Evolutionary conservation across 2,329 filamentous ascomycete species (phyloP), one percentile per base, ranked within the genome.

Genomic region (Nannizzia gypsea): DNA sequence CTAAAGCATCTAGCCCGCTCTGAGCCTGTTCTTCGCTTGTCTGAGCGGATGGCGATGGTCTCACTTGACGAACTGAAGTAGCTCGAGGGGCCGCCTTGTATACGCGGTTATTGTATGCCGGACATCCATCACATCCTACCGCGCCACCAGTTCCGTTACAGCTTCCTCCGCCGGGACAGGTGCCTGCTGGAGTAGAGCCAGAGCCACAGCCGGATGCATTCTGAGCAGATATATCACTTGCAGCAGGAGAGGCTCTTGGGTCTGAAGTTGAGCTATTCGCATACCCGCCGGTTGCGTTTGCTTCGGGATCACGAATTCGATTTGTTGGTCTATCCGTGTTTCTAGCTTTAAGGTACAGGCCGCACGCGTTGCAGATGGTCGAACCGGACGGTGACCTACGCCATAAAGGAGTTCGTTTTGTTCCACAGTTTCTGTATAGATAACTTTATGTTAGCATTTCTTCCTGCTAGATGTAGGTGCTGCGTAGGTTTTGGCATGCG

Each of bases 341-440:
- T 65, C 93, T 84, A 8, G 92, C 91, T 73, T 97, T 97, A 63
- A 89, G 80, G 72, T 99, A 99, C 15, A 99, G 80, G 46, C 93
- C 93, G 70, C 93, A 99, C 4, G 93, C 93, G 74, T 99, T 99
- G 76, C 93, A 99, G 62, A 99, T 97, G 28, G 90, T 96, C 59
- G 90, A 88, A 31, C 93, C 93, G 67, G 91, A 86, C 0, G 92
- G 92, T 15, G 92, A 96, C 69, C 93, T 84, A 70, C 93, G 84
- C 93, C 93, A 99, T 40, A 99, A 76, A 24, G 93, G 93, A 54
- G 93, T 99, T 71, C 88, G 86, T 58, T 90, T 96, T 15, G 93
- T 97, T 61, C 87, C 87, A 72, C 93, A 99, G 74, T 99, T 99
- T 71, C 93, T 99, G 65, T 58, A 63, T 9, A 13, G 59, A 11